Evolutionary conservation across 2,329 filamentous ascomycete genomes (phyloP).

Genomic region (Dactylellina drechsleri): DNA sequence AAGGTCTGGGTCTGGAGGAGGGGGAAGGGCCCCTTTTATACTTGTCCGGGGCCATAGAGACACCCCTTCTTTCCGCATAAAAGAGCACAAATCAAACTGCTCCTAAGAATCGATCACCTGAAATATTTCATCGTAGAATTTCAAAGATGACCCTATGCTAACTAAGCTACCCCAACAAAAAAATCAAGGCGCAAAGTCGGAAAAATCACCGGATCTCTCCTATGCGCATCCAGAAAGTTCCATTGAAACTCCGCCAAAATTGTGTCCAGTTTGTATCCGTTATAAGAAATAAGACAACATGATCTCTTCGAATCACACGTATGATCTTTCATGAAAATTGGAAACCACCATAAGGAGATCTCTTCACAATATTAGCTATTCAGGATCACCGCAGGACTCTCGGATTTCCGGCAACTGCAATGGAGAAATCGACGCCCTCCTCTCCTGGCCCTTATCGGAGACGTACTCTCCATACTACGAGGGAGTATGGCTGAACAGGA

Average conservation of each 20-base stretch:
- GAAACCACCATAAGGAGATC: too few relatives aligned
- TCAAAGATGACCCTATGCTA: too few relatives aligned
- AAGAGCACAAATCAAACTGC: background rate
- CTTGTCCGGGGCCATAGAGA: background rate
- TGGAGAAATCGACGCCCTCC: conserved; percentile 28
- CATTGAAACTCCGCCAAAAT: too few relatives aligned
- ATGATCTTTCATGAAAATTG: too few relatives aligned
- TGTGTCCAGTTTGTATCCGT: too few relatives aligned
- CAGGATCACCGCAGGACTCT: background rate
- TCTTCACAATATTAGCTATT: conserved; percentile 6
- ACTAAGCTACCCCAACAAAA: too few relatives aligned
- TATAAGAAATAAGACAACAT: too few relatives aligned
- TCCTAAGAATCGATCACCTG: background rate
- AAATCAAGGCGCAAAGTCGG: too few relatives aligned
- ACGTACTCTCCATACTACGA: conserved; percentile 60
- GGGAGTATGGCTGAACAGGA: conserved; percentile 75
- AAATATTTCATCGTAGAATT: too few relatives aligned
- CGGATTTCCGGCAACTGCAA: conserved; percentile 14
- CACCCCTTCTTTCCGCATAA: background rate
- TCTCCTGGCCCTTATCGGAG: conserved; percentile 2
- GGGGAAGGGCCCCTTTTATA: conserved; percentile 33
- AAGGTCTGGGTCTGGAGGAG: background rate
- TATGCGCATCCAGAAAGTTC: too few relatives aligned
- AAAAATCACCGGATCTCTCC: too few relatives aligned
- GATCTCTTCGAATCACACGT: too few relatives aligned